Base-by-base conservation (phyloP, 257 asterid genomes). In the Ballota nigra region DNA sequence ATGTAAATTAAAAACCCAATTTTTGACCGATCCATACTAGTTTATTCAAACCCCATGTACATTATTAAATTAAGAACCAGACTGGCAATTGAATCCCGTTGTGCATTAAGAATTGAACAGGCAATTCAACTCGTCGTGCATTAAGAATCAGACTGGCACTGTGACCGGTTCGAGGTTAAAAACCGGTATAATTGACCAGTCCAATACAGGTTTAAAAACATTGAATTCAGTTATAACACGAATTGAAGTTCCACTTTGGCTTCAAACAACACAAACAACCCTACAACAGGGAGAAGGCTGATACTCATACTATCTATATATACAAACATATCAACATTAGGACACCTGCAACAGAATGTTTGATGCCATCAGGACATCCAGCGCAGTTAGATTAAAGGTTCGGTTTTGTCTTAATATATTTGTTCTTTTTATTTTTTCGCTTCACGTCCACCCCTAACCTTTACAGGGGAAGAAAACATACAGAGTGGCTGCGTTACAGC, bases 331-430 rank as follows among this genome's bases (percentile, higher is more conserved):
- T 71, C 53, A 33, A 61, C 76, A 70, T 41, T 70, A 70, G 68
- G 19, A 26, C 63, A 31, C 13, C 55, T 62, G 53, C 76, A 31
- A 33, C 69, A 47, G 58, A 71, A 29, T 47, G 67, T 63, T 75
- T 12, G 66, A 79, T 49, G 83, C 73, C 83, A 66, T 33, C 75
- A 67, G 34, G 73, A 64, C 81, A 74, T 12, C 59, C 57, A 76
- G 66, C 79, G 77, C 77, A 63, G 24, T 59, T 66, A 58, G 43
- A 69, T 73, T 63, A 57, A 33, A 51, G 49, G 19, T 16, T 75
- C 41, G 22, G 18, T 22, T 29, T 59, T 6, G 22, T 66, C 75
- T 20, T 41, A 8, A 71, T 53, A 34, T 47, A 43, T 59, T 71
- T 16, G 9, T 8, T 6, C 34, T 61, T 29, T 73, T 41, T 68